A percentile compares a stretch with the other conserved stretches of the same genome.
Conservation (phyloP, 1,284 basidiomycete species). For the Singerocomus rubriflavus region DNA sequence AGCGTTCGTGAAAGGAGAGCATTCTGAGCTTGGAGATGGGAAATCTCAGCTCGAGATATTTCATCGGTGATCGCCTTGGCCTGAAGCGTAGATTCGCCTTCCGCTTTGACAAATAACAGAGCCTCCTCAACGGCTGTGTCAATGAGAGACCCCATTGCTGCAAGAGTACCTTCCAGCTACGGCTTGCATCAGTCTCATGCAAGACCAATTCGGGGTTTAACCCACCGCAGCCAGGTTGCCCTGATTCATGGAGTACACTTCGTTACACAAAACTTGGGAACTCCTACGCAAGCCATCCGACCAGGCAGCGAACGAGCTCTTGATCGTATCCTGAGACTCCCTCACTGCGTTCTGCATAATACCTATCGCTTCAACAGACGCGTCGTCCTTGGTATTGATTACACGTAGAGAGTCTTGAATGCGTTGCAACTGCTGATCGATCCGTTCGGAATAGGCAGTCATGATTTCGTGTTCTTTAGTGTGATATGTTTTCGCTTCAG, state of each 20-base stretch:
- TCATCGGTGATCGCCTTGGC: conserved; percentile 51
- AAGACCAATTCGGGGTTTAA: conserved; percentile 6
- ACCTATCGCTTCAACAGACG: conserved; percentile 52
- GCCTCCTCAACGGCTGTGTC: conserved; percentile 61
- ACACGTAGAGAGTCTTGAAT: conserved; percentile 57
- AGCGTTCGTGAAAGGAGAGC: conserved; percentile 60
- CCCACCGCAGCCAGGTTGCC: conserved; percentile 45
- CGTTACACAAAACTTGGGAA: conserved; percentile 46
- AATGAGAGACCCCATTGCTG: conserved; percentile 51
- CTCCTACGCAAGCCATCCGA: conserved; percentile 47
- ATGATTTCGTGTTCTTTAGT: conserved; percentile 56
- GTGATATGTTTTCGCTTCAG: conserved; percentile 56
- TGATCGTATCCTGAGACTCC: conserved; percentile 53
- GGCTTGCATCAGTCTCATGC: background rate
- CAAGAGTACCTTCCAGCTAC: conserved; percentile 53
- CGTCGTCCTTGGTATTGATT: conserved; percentile 55
- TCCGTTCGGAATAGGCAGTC: conserved; percentile 47
- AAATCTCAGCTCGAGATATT: conserved; percentile 58
- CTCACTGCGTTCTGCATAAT: conserved; percentile 47
- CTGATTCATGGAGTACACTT: conserved; percentile 43
- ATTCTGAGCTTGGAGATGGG: conserved; percentile 72
- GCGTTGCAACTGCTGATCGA: conserved; percentile 59
- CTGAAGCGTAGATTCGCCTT: conserved; percentile 50
- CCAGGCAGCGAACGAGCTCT: conserved; percentile 53
- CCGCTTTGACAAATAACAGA: conserved; percentile 52